Percentiles rank a stretch among this genome's conserved stretches.
These are phyloP conservation scores for Cenchrus americanus DNA, from an alignment of 176 grass and related monocot genomes.

Conservation along the genomic window DNA sequence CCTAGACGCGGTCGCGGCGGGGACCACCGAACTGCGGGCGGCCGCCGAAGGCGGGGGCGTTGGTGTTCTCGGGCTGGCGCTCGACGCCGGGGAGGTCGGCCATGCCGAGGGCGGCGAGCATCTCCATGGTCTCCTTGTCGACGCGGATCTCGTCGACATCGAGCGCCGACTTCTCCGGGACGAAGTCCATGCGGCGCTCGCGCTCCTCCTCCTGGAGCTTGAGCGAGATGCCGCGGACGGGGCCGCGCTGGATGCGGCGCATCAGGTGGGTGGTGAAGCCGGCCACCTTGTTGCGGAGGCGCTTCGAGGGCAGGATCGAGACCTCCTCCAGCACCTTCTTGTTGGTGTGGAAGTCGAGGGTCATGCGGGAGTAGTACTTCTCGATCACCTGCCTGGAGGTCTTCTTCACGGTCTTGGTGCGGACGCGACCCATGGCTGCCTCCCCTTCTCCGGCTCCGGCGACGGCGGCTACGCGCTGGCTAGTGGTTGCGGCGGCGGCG, in stretches of 20 bases:
- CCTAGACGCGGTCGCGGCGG: conserved; percentile 55
- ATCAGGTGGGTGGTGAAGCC: conserved; percentile 89
- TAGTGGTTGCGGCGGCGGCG: background rate
- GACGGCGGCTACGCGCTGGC: conserved; percentile 11
- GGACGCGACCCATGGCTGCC: conserved; percentile 74
- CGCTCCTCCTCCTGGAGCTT: conserved; percentile 98
- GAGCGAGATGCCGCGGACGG: conserved; percentile 86
- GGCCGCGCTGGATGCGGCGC: conserved; percentile 90
- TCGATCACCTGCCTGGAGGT: conserved; percentile 89
- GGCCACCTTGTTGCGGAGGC: conserved; percentile 89
- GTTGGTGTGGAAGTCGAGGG: conserved; percentile 93
- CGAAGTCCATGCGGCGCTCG: conserved; percentile 94
- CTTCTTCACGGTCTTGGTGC: conserved; percentile 96
- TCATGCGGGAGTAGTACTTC: conserved; percentile 87
- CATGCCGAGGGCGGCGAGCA: conserved; percentile 85
- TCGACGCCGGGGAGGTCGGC: conserved; percentile 79
- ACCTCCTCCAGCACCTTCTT: conserved; percentile 93
- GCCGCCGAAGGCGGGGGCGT: conserved; percentile 31
- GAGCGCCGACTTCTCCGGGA: conserved; percentile 81
- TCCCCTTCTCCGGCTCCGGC: conserved; percentile 30
- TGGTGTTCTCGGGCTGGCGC: conserved; percentile 50
- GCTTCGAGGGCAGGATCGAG: conserved; percentile 84
- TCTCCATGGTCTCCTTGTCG: conserved; percentile 93
- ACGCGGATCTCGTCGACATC: conserved; percentile 81
- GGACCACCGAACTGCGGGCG: conserved; percentile 53